Evolutionary conservation across 31 red algal genomes (phyloP), one percentile per base, ranked within the genome.

Genomic region (Odonthalia washingtoniensis): DNA sequence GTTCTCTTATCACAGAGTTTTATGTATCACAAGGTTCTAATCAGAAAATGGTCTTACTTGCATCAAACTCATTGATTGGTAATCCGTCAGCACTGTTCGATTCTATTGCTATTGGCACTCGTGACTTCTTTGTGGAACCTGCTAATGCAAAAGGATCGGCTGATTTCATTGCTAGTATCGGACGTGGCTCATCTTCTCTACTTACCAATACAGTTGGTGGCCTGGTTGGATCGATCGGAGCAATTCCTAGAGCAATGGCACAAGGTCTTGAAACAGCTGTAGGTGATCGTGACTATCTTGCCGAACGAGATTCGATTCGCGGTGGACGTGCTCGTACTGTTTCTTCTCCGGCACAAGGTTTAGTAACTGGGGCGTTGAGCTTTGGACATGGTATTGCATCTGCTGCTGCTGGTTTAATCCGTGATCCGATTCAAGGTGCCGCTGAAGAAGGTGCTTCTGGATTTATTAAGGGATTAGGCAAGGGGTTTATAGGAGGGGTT

Each of bases 121-220:
- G 92, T 84, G 97, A 99, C 87, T 99, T 99, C 80, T 99, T 99
- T 85, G 97, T 99, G 3, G 97, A 99, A 88, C 93, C 97, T 0
- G 90, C 90, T 41, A 96, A 94, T 87, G 97, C 94, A 33, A 96
- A 96, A 62, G 87, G 91, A 16, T 94, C 92, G 1, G 94, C 92
- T 1, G 97, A 99, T 75, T 99, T 99, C 76, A 90, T 99, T 37
- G 80, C 94, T 21, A 85, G 91, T 43, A 89, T 99, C 60, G 94
- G 93, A n/a, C 83, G 92, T 6, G 97, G 97, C 43, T 95, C 92
- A 14, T 93, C 92, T 49, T 99, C 97, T 5, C 52, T 99, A 0
- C 57, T 99, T 0, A 95, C 94, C 0, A 87, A 99, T 63, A 99
- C 97, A 24, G 94, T 96, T 1, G 97, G 97, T 40, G 97, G 97